phyloP scores from a whole-genome alignment of 2,329 filamentous ascomycete species.

The Davidsoniella eucalypti region DNA sequence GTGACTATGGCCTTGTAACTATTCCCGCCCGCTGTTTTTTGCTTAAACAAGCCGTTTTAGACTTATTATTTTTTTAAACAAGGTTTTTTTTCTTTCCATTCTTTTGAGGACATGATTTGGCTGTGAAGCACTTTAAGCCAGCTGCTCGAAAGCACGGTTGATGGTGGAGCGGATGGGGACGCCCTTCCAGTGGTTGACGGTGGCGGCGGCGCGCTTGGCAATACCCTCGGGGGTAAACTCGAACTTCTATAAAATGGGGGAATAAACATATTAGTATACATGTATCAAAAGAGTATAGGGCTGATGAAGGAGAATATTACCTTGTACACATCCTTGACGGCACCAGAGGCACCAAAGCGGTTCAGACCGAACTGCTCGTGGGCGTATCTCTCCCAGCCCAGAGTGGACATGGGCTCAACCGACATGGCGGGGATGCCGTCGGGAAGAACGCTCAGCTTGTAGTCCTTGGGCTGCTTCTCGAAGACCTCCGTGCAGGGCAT shows the following conservation, averaged over 20 bases:
- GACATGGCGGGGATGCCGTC: slow-evolving; percentile 87
- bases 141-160: slow-evolving; percentile 95
- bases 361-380: slow-evolving; percentile 99
- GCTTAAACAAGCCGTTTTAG: neutral
- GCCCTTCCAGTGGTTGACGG: slow-evolving; percentile 95
- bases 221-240: slow-evolving; percentile 97
- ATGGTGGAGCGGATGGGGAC: slow-evolving; percentile 76
- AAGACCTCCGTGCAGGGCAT: slow-evolving; percentile 97
- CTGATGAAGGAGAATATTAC: slow-evolving; percentile 28
- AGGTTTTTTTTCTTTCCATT: neutral
- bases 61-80: neutral
- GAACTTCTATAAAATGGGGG: slow-evolving; percentile 55
- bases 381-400: slow-evolving; percentile 97
- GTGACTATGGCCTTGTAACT: too few relatives aligned
- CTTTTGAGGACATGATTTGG: neutral
- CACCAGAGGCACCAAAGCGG: slow-evolving; percentile 92
- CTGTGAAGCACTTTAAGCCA: slow-evolving; percentile 50
- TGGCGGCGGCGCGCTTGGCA: slow-evolving; percentile 81
- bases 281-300: neutral
- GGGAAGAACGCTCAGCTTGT: slow-evolving; percentile 81
- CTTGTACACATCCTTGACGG: slow-evolving; percentile 97
- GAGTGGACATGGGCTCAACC: slow-evolving; percentile 91
- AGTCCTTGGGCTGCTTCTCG: slow-evolving; percentile 84
- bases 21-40: too few relatives aligned
- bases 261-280: neutral